phyloP scores from a whole-genome alignment of 345 rosid species.

The Heritiera fomes region DNA sequence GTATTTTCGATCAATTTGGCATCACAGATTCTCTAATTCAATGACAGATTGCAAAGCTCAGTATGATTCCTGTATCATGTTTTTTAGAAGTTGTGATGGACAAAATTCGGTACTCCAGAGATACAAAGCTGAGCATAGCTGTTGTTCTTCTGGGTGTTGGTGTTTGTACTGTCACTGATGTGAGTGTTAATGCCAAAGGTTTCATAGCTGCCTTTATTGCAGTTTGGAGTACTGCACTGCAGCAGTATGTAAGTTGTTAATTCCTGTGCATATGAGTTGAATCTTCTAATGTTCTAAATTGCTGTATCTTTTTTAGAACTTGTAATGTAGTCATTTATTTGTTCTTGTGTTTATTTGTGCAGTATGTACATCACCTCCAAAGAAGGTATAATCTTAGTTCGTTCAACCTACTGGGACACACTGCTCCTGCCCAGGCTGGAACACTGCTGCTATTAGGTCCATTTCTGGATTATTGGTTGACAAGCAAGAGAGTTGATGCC shows the following conservation, averaged over 20 bases:
- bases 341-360: slow-evolving; percentile 34
- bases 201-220: slow-evolving; percentile 86
- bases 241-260: slow-evolving; percentile 77
- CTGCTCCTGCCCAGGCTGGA: slow-evolving; percentile 97
- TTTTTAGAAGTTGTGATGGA: slow-evolving; percentile 89
- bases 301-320: not conserved
- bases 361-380: slow-evolving; percentile 96
- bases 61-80: slow-evolving; percentile 97
- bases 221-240: slow-evolving; percentile 96
- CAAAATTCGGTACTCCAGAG: slow-evolving; percentile 89
- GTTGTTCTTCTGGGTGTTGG: slow-evolving; percentile 93
- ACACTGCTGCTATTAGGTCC: slow-evolving; percentile 82
- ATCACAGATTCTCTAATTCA: slow-evolving; percentile 24
- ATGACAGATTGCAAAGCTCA: slow-evolving; percentile 87
- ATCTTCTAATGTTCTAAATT: not conserved
- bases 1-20: not conserved
- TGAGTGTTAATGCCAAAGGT: slow-evolving; percentile 85
- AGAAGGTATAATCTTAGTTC: slow-evolving; percentile 81
- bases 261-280: slow-evolving; percentile 1
- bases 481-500: slow-evolving; percentile 68
- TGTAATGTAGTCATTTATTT: not conserved
- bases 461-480: slow-evolving; percentile 91
- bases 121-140: slow-evolving; percentile 87
- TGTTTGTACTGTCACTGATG: slow-evolving; percentile 94
- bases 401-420: slow-evolving; percentile 92